These are phyloP conservation scores for Sistotremastrum suecicum DNA, from an alignment of 768 basidiomycete genomes.

Conservation along the genomic window DNA sequence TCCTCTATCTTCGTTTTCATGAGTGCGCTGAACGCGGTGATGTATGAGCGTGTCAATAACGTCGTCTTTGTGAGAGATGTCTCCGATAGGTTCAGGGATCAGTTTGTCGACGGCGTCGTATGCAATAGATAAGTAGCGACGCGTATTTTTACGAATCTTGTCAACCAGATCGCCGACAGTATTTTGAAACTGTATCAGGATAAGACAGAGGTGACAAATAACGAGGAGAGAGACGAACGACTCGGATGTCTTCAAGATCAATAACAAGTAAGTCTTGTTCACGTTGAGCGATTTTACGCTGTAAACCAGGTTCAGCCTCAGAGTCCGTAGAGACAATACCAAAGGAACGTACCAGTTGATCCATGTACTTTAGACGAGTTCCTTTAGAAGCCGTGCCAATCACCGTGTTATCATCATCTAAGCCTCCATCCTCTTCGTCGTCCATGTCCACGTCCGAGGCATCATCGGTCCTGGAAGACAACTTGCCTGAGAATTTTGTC, in stretches of 20 bases:
- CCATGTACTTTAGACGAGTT: slow-evolving; percentile 61
- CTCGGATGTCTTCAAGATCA: slow-evolving; percentile 76
- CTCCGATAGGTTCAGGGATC: slow-evolving; percentile 78
- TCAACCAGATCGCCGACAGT: slow-evolving; percentile 59
- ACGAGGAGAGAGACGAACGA: slow-evolving; percentile 30
- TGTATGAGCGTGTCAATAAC: slow-evolving; percentile 95
- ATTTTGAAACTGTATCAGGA: slow-evolving; percentile 42
- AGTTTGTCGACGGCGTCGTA: slow-evolving; percentile 81
- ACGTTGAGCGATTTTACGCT: slow-evolving; percentile 91
- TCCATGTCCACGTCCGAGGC: slow-evolving; percentile 51
- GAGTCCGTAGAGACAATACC: slow-evolving; percentile 9
- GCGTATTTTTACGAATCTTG: slow-evolving; percentile 71
- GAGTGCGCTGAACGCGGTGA: slow-evolving; percentile 82
- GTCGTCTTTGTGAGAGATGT: slow-evolving; percentile 83
- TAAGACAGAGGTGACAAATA: background rate
- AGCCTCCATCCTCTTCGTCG: slow-evolving; percentile 27
- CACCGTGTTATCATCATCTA: too few relatives aligned
- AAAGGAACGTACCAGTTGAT: slow-evolving; percentile 50
- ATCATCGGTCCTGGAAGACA: slow-evolving; percentile 53
- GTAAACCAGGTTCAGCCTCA: slow-evolving; percentile 6
- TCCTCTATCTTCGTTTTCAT: slow-evolving; percentile 53
- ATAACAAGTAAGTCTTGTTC: slow-evolving; percentile 82
- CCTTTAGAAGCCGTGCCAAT: slow-evolving; percentile 16
- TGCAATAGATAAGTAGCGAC: slow-evolving; percentile 84
- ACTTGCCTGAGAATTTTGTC: slow-evolving; percentile 49